Base-by-base conservation (phyloP, 2,329 filamentous ascomycete genomes). In the Aspergillus novoparasiticus region DNA sequence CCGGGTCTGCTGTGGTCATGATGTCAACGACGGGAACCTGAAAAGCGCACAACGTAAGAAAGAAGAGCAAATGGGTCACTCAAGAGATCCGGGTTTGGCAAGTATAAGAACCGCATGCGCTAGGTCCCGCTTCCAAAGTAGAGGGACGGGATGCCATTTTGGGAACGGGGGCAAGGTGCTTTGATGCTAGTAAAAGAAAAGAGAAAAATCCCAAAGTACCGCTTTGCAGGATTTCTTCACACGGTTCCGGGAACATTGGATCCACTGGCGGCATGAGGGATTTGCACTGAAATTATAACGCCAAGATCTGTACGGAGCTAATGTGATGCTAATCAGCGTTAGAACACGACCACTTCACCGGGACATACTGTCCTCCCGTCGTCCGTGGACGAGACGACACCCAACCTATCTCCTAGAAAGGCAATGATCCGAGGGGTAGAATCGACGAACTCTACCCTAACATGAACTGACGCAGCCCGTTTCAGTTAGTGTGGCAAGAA, bases 1-100 rank as follows among this genome's bases (percentile, higher is more conserved):
- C 82, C 10, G 59, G 46, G 21, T 65, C 57, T 28, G 32, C 57
- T n/a, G 16, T n/a, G 6, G 58, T 4, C 58, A 59, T 59, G 21
- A 19, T 12, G n/a, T 34, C 48, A 32, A 34, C 51, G 30, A 8
- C n/a, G 21, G 4, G 14, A 28, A 51, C 28, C 12, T 28, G 30
- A 23, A 54, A 4, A 16, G 16, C 12, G 51, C 51, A 39, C 32
- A 21, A 16, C 11, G 11, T 26, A 16, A 21, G 11, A 23, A 30
- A 39, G n/a, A 14, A 14, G 14, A 55, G n/a, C 12, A 21, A 14
- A 41, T 8, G 8, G 26, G 2, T 16, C n/a, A 8, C 32, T 23
- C 32, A 4, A 23, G 16, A 21, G 51, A 39, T 19, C 32, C 23
- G 23, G 48, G n/a, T 19, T 12, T 26, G 34, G 1, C 32, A 26